A percentile compares a stretch with the other conserved stretches of the same genome.
These are phyloP conservation scores for Paramecium octaurelia DNA, from an alignment of 73 alveolate species.

Conservation along the genomic window DNA sequence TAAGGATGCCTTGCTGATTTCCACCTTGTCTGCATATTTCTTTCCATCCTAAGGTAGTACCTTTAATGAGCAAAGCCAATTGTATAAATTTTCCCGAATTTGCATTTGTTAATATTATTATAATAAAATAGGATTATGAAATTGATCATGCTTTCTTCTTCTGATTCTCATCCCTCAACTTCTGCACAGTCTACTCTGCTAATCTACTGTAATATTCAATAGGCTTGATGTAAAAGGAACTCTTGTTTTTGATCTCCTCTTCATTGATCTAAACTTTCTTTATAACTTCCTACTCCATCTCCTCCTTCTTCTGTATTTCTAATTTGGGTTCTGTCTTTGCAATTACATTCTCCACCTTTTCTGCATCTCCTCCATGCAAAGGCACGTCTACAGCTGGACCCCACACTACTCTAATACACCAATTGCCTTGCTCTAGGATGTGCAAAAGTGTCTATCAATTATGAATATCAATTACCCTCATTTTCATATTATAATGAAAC, in stretches of 20 bases:
- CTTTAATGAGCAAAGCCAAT: conserved; percentile 35
- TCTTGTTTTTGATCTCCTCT: not conserved
- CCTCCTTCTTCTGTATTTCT: not conserved
- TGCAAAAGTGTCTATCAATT: not conserved
- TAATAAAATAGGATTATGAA: not conserved
- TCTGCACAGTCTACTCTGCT: not conserved
- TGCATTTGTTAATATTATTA: conserved; percentile 20
- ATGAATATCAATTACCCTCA: not conserved
- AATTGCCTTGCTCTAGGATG: not conserved
- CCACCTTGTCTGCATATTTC: conserved; percentile 53
- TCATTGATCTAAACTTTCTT: not conserved
- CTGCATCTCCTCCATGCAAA: conserved; percentile 2
- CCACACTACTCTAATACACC: not conserved
- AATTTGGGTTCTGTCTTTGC: not conserved
- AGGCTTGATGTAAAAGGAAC: not conserved
- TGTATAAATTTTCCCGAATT: conserved; percentile 41
- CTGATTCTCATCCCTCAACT: not conserved
- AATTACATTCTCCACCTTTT: not conserved
- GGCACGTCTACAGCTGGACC: conserved; percentile 14
- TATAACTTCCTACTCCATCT: not conserved
- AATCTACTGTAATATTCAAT: not conserved
- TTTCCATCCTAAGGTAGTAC: conserved; percentile 48
- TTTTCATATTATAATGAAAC: conserved; percentile 18
- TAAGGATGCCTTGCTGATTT: conserved; percentile 13
- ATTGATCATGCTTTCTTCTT: not conserved